A percentile compares a stretch with the other conserved stretches of the same genome.
Evolutionary conservation across 2,329 filamentous ascomycete genomes (phyloP).

Genomic region (Grosmannia penicillata): DNA sequence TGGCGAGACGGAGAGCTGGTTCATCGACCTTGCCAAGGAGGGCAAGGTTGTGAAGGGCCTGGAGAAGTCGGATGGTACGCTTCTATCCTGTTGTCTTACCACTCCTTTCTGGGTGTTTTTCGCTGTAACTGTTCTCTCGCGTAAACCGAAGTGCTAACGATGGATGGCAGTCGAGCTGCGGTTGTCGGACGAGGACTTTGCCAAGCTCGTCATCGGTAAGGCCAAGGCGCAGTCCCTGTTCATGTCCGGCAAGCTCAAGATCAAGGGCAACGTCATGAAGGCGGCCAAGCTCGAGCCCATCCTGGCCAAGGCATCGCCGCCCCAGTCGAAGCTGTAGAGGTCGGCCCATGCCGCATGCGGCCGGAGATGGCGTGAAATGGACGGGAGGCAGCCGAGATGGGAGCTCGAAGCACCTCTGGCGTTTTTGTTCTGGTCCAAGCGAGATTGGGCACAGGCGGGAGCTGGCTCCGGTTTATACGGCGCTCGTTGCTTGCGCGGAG

Average conservation of each 20-base stretch:
- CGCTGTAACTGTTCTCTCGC: neutral
- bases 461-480: too few relatives aligned
- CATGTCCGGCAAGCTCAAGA: slow-evolving; percentile 97
- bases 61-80: slow-evolving; percentile 67
- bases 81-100: neutral
- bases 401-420: too few relatives aligned
- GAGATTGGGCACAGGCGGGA: too few relatives aligned
- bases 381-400: too few relatives aligned
- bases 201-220: slow-evolving; percentile 67
- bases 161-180: slow-evolving; percentile 63
- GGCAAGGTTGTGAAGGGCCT: slow-evolving; percentile 68
- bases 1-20: slow-evolving; percentile 74
- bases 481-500: too few relatives aligned
- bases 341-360: too few relatives aligned
- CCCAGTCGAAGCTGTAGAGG: slow-evolving; percentile 61
- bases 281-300: slow-evolving; percentile 92
- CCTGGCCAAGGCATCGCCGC: slow-evolving; percentile 65
- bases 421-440: too few relatives aligned
- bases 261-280: slow-evolving; percentile 98
- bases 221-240: slow-evolving; percentile 91
- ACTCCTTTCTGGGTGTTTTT: too few relatives aligned
- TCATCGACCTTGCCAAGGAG: slow-evolving; percentile 87
- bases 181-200: slow-evolving; percentile 78
- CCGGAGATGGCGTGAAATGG: too few relatives aligned
- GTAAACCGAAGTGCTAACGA: neutral